Conservation (phyloP, 1,284 basidiomycete species). For the Vanrija sp. region DNA sequence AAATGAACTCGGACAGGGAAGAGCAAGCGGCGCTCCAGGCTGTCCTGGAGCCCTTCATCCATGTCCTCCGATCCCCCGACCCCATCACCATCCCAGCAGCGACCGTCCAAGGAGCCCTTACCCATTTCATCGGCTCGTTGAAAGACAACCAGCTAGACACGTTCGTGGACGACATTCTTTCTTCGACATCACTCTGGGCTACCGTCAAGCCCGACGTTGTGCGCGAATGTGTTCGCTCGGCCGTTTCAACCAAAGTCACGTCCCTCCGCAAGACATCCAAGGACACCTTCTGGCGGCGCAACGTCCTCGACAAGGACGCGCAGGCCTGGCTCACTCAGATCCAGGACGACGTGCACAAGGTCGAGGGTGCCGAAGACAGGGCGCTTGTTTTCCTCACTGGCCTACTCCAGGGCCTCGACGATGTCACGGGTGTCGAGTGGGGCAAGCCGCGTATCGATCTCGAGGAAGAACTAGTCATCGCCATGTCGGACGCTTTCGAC, state of each 20-base stretch:
- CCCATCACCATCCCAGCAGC: slow-evolving; percentile 24
- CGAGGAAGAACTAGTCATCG: slow-evolving; percentile 30
- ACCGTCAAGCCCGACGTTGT: slow-evolving; percentile 3
- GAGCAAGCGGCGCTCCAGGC: not conserved
- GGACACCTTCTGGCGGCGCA: slow-evolving; percentile 12
- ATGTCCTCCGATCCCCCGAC: slow-evolving; percentile 17
- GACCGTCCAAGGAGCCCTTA: slow-evolving; percentile 35
- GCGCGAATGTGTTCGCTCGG: not conserved
- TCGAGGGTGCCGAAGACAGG: not conserved
- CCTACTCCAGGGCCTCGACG: slow-evolving; percentile 23
- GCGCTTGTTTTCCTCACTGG: slow-evolving; percentile 11
- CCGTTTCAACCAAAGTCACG: not conserved
- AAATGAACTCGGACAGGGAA: not conserved
- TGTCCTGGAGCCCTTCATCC: slow-evolving; percentile 28
- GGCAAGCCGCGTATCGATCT: slow-evolving; percentile 18
- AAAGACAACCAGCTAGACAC: slow-evolving; percentile 14
- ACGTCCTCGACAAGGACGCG: slow-evolving; percentile 11
- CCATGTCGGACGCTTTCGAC: slow-evolving; percentile 9
- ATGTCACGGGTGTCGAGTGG: slow-evolving; percentile 25
- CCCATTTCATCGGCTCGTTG: slow-evolving; percentile 35
- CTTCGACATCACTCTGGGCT: slow-evolving; percentile 26
- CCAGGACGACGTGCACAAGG: slow-evolving; percentile 1
- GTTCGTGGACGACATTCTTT: slow-evolving; percentile 20
- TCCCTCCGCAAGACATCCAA: slow-evolving; percentile 6
- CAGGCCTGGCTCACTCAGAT: slow-evolving; percentile 10